Conservation (phyloP, 768 basidiomycete species). For the Tylopilus sp. region DNA sequence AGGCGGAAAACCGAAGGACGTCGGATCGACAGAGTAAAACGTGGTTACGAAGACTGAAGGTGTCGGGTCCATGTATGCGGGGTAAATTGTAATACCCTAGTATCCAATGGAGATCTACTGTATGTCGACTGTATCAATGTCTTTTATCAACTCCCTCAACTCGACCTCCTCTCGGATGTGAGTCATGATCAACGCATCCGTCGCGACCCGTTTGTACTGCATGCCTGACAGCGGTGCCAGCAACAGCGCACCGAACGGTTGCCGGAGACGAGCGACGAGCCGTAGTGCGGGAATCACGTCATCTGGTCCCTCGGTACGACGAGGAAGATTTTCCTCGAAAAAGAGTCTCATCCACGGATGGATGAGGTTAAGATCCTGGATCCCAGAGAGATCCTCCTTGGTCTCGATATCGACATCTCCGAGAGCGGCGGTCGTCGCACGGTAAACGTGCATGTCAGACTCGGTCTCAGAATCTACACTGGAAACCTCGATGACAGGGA, state of each 20-base stretch:
- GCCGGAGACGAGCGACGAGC: neutral
- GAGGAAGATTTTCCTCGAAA: neutral
- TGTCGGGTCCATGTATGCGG: too few relatives aligned
- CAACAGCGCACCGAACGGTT: neutral
- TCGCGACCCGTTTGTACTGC: neutral
- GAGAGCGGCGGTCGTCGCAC: neutral
- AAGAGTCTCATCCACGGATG: neutral
- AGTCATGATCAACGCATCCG: neutral
- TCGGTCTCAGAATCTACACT: neutral
- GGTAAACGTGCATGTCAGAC: neutral
- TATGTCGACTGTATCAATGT: slow-evolving; percentile 37
- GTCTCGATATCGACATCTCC: neutral
- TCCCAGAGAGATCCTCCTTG: neutral
- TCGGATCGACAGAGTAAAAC: too few relatives aligned
- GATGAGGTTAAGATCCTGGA: neutral
- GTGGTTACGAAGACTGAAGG: too few relatives aligned
- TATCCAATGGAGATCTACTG: neutral
- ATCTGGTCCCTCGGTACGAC: neutral
- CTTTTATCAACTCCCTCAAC: neutral
- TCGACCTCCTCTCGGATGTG: neutral
- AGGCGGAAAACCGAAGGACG: too few relatives aligned
- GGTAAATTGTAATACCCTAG: too few relatives aligned
- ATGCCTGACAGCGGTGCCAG: neutral
- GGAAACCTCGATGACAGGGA: neutral
- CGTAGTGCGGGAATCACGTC: neutral